Evolutionary conservation across 306 rosid species (phyloP).

Genomic region (Chamaecrista fasciculata): DNA sequence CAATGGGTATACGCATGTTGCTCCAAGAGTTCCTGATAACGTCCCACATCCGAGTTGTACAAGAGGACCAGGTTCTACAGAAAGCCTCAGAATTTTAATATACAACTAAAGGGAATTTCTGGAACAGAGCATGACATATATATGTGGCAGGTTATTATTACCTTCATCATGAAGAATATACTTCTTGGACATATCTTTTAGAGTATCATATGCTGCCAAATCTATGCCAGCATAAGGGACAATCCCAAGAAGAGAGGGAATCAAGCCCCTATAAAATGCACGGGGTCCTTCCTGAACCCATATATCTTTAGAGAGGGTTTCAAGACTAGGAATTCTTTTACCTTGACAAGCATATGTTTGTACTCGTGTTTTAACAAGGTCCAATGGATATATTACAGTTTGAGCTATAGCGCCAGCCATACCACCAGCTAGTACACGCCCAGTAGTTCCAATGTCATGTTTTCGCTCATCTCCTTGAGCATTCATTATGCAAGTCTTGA

Average conservation of each 20-base stretch:
- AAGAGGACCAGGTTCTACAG: slow-evolving; percentile 69
- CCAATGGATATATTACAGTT: slow-evolving; percentile 82
- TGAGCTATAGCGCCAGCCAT: slow-evolving; percentile 90
- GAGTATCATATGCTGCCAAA: slow-evolving; percentile 83
- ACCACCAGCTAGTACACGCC: slow-evolving; percentile 79
- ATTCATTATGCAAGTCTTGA: slow-evolving; percentile 52
- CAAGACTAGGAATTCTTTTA: slow-evolving; percentile 59
- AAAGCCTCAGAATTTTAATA: slow-evolving; percentile 25
- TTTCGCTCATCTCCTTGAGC: slow-evolving; percentile 49
- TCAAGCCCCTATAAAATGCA: slow-evolving; percentile 81
- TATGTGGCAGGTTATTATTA: slow-evolving; percentile 20
- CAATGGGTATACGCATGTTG: slow-evolving; percentile 75
- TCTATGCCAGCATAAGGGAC: slow-evolving; percentile 95
- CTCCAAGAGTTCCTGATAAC: slow-evolving; percentile 72
- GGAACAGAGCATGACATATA: slow-evolving; percentile 5
- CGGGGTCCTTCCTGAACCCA: slow-evolving; percentile 90
- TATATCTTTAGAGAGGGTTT: slow-evolving; percentile 67
- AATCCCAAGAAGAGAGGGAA: slow-evolving; percentile 92
- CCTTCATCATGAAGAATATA: slow-evolving; percentile 53
- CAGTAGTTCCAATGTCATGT: slow-evolving; percentile 59
- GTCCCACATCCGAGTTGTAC: slow-evolving; percentile 75
- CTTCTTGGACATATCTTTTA: slow-evolving; percentile 84
- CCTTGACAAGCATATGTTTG: slow-evolving; percentile 61
- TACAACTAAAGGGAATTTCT: slow-evolving; percentile 15
- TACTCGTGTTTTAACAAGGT: slow-evolving; percentile 83